Percentiles rank a stretch among this genome's conserved stretches.
These are phyloP conservation scores for Planoprotostelium fungivorum DNA, from an alignment of 78 protist species.

Conservation along the genomic window DNA sequence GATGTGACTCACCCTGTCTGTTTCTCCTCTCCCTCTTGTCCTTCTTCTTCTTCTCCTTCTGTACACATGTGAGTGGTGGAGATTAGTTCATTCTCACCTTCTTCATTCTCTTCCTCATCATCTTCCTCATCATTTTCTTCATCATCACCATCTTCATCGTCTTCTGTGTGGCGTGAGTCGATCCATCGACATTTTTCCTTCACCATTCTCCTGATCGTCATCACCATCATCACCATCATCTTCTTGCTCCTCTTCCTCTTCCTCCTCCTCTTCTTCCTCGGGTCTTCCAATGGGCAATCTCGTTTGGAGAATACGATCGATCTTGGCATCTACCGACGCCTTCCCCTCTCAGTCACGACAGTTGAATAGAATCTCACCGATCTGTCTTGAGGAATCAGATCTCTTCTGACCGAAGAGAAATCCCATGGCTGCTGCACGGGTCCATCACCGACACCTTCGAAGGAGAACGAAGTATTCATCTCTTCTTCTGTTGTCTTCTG, in stretches of 20 bases:
- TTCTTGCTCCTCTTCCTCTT: background rate
- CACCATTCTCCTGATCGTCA: background rate
- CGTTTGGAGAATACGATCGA: background rate
- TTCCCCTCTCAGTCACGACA: background rate
- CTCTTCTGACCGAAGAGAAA: background rate
- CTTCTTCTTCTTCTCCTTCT: background rate
- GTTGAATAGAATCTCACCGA: background rate
- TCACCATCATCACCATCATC: background rate
- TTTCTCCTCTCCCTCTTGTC: background rate
- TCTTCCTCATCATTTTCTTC: background rate
- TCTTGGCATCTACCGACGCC: background rate
- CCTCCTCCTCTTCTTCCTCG: background rate
- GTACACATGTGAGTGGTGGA: no score
- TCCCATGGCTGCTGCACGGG: background rate
- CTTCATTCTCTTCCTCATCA: background rate
- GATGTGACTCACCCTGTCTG: no score
- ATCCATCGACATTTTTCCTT: no score
- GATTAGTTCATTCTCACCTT: background rate
- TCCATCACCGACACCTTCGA: background rate
- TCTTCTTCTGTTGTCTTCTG: background rate
- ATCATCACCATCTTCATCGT: constrained; percentile 1
- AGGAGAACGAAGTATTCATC: background rate
- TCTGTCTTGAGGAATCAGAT: background rate
- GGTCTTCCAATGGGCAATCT: background rate
- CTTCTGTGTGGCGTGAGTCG: no score